Evolutionary conservation across 768 basidiomycete species (phyloP), one percentile per base, ranked within the genome.

Genomic region (Pleurotus djamor): DNA sequence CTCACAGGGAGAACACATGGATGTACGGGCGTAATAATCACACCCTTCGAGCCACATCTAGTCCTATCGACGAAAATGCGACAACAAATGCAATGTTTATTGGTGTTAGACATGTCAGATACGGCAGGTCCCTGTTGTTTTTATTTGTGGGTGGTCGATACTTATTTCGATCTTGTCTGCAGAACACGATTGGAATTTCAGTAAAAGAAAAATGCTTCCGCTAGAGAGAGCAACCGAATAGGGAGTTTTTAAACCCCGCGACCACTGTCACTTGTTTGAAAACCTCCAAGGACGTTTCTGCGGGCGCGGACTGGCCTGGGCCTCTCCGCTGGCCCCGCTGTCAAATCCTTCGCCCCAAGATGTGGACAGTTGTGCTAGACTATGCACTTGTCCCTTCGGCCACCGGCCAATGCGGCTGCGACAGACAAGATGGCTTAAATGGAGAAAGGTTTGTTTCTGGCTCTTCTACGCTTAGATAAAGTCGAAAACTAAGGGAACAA

Each of bases 241-340:
- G 9, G 54, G 54, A 28, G n/a, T 44, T 37, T 56, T 56, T 13
- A 21, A 44, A 28, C 41, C 35, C 54, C 54, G 54, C 54, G 54
- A 44, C 9, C n/a, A 28, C 21, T 28, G 21, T 28, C 21, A 28
- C 21, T 28, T 28, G 21, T 28, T 28, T 28, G 21, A 28, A 28
- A 28, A 28, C 21, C 21, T 28, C 21, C 21, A 28, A 28, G 21
- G 21, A 28, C 21, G 21, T 28, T 28, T 28, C 21, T 28, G 21
- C 21, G 21, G 21, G 21, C 21, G 21, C 21, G 21, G 21, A 28
- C 21, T 28, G 21, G 21, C 21, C 44, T 56, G 21, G 54, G 37
- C 41, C n/a, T 56, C 54, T 44, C 54, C 38, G 54, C n/a, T 21
- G 21, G 8, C 21, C 54, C 13, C 44, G 54, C 21, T 28, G 21